Conservation (phyloP, 176 grass and related monocot species). For the Oryza glumipatula region DNA sequence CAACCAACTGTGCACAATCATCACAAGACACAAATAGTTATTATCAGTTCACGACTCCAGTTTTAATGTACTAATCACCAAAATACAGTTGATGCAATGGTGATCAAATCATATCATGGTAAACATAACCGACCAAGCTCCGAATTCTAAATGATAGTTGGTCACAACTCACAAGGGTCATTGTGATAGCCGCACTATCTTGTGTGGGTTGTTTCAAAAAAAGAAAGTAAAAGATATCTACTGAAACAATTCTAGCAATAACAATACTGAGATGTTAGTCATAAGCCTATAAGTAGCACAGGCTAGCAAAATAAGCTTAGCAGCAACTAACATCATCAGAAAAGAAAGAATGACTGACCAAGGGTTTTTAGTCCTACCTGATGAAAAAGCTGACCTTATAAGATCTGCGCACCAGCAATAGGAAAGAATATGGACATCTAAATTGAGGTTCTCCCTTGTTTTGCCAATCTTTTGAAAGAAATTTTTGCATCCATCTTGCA, state of each 20-base stretch:
- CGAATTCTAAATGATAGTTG: slow-evolving; percentile 1
- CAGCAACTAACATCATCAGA: not conserved
- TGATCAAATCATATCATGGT: slow-evolving; percentile 5
- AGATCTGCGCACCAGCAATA: slow-evolving; percentile 97
- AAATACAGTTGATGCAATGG: not conserved
- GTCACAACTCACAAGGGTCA: slow-evolving; percentile 5
- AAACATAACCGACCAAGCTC: slow-evolving; percentile 10
- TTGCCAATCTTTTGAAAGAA: slow-evolving; percentile 87
- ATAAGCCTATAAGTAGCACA: slow-evolving; percentile 6
- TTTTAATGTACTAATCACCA: not conserved
- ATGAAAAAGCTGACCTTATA: slow-evolving; percentile 87
- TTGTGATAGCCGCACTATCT: not conserved
- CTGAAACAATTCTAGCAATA: not conserved
- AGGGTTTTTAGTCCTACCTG: slow-evolving; percentile 57
- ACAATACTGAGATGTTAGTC: slow-evolving; percentile 2
- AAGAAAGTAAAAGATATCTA: not conserved
- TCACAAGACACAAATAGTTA: slow-evolving; percentile 7
- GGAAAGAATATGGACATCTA: slow-evolving; percentile 94
- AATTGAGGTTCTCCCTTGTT: slow-evolving; percentile 56
- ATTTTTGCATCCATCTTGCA: slow-evolving; percentile 82
- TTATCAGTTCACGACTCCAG: not conserved
- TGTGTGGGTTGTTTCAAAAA: no score
- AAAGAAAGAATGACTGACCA: slow-evolving; percentile 10
- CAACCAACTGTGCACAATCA: slow-evolving; percentile 71
- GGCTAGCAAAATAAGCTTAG: slow-evolving; percentile 11